Conservation (phyloP, 164 flowering plant genomes). For the Tinospora cordifolia region DNA sequence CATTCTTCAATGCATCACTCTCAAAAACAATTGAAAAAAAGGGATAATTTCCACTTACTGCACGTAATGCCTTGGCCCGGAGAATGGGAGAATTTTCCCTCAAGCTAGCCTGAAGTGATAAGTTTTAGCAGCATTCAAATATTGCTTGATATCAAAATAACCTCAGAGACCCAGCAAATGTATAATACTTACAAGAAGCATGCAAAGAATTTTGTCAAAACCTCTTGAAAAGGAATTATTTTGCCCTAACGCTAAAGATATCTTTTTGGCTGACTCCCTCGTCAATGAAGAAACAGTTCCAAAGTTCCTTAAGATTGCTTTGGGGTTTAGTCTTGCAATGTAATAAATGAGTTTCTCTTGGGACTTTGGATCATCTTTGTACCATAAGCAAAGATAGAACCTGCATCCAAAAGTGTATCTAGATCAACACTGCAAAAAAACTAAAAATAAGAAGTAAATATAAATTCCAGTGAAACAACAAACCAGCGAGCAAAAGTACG, state of each 20-base stretch:
- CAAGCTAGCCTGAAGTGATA: constrained; percentile 60
- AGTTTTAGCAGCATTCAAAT: neutral
- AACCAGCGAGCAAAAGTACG: constrained; percentile 85
- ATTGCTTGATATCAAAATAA: neutral
- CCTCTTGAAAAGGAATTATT: constrained; percentile 86
- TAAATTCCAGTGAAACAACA: constrained; percentile 18
- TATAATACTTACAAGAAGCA: constrained; percentile 64
- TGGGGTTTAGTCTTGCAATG: constrained; percentile 66
- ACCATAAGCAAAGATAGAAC: constrained; percentile 93
- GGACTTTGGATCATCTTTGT: constrained; percentile 78
- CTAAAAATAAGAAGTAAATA: neutral
- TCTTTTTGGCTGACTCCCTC: constrained; percentile 67
- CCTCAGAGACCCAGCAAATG: constrained; percentile 1
- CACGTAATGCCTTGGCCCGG: constrained; percentile 88
- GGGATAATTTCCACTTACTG: constrained; percentile 40
- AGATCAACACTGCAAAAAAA: constrained; percentile 7
- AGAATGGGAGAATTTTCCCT: constrained; percentile 85
- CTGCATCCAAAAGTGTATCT: constrained; percentile 35
- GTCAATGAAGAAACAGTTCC: constrained; percentile 38
- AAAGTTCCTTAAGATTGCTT: constrained; percentile 56
- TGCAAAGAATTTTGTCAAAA: constrained; percentile 80
- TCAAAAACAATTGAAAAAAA: neutral
- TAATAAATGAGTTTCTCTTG: constrained; percentile 50
- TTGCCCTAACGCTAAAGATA: constrained; percentile 72
- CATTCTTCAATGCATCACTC: neutral